Evolutionary conservation across 2,329 filamentous ascomycete species (phyloP), one percentile per base, ranked within the genome.

Genomic region (Xylariaceae sp.): DNA sequence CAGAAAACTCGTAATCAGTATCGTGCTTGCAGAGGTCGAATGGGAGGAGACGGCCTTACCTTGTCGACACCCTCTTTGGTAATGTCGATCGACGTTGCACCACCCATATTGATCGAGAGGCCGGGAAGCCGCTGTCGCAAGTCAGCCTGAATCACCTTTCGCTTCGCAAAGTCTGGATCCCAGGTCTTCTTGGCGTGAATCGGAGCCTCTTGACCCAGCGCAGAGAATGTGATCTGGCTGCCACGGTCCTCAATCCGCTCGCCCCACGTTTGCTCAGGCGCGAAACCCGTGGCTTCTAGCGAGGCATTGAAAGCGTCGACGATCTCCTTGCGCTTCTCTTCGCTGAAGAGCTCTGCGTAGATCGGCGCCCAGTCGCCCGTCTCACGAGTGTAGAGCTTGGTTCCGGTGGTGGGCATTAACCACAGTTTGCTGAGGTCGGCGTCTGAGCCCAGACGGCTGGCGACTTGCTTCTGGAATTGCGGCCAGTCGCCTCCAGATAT

Each of bases 401-500:
- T 73, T 19, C 71, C 71, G 6, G 67, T 72, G 10, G 71, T 73
- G 2, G 71, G 71, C 68, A 74, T 69, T 14, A 73, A 63, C 71
- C 69, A 74, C 22, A 73, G 65, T 42, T 64, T 69, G 9, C 66
- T 63, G 13, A 68, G 60, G 50, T 74, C 60, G 11, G 71, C 67
- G 47, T 56, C 60, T 14, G 64, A 36, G 3, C 69, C 68, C 1
- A 73, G 66, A 34, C 69, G 68, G 59, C 63, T 69, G 13, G 65
- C 71, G 36, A 73, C 63, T 56, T 73, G 71, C 60, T 71, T 72
- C 48, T 72, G 55, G 61, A 73, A 72, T 55, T 73, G 71, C 6
- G 67, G 66, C 70, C 69, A 73, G 62, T 73, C 71, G 31, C 70
- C 71, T 43, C 70, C 70, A 1, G 69, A 73, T 59, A 74, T 73